Conservation (phyloP, 352 stramenopile species). For the Phytophthora ohioensis region DNA sequence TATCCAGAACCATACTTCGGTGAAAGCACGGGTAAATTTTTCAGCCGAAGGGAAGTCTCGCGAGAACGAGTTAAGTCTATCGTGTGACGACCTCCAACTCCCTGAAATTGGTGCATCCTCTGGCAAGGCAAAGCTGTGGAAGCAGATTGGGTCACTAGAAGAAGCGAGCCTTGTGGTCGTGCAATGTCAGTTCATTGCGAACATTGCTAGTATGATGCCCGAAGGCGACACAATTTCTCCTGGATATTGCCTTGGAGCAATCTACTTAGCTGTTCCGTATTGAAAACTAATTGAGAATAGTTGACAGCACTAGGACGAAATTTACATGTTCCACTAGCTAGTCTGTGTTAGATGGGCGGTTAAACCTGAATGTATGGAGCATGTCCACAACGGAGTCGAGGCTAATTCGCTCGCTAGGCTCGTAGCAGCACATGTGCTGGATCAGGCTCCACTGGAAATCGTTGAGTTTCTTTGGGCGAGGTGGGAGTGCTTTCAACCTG, state of each 20-base stretch:
- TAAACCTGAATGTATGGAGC: slow-evolving; percentile 20
- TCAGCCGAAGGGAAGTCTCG: slow-evolving; percentile 10
- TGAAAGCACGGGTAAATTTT: slow-evolving; percentile 49
- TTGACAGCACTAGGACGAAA: neutral
- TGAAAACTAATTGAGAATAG: slow-evolving; percentile 7
- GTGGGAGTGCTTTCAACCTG: slow-evolving; percentile 25
- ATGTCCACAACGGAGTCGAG: slow-evolving; percentile 36
- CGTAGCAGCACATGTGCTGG: slow-evolving; percentile 39
- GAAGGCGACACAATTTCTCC: neutral
- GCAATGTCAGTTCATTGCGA: slow-evolving; percentile 72
- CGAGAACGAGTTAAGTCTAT: slow-evolving; percentile 37
- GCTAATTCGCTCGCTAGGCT: slow-evolving; percentile 34
- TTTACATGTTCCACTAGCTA: too few species aligned
- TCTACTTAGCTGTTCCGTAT: slow-evolving; percentile 73
- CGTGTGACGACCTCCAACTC: slow-evolving; percentile 54
- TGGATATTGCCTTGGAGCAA: slow-evolving; percentile 51
- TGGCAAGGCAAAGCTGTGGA: slow-evolving; percentile 61
- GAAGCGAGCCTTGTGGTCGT: slow-evolving; percentile 71
- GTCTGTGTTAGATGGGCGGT: too few species aligned
- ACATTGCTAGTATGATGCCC: neutral
- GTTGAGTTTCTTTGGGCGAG: slow-evolving; percentile 18
- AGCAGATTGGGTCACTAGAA: slow-evolving; percentile 76
- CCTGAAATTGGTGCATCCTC: slow-evolving; percentile 29
- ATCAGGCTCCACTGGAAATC: slow-evolving; percentile 44
- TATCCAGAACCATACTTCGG: slow-evolving; percentile 51